These are phyloP conservation scores for Trichomonas tenax DNA, from an alignment of 208 protist species.

Conservation along the genomic window DNA sequence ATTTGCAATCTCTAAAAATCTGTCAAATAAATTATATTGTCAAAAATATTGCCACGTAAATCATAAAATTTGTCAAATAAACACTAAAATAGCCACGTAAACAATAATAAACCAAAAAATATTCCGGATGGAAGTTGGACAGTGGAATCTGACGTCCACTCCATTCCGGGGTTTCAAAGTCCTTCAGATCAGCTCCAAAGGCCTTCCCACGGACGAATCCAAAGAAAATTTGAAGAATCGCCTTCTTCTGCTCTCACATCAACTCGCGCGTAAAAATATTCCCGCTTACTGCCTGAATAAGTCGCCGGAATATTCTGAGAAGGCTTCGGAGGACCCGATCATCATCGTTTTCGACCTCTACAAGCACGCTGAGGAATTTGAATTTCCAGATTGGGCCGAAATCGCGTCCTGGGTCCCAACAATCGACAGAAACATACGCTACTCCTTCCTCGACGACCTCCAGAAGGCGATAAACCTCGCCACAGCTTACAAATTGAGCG, in stretches of 20 bases:
- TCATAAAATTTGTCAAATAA: no score
- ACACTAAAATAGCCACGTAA: no score
- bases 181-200: not conserved
- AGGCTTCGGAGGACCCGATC: not conserved
- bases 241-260: not conserved
- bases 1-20: no score
- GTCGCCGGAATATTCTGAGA: not conserved
- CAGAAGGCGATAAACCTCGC: not conserved
- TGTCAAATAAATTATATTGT: no score
- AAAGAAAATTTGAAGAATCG: not conserved
- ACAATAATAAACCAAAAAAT: not conserved
- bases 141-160: not conserved
- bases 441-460: not conserved
- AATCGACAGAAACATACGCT: not conserved
- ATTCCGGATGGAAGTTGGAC: not conserved
- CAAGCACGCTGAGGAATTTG: not conserved
- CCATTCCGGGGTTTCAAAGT: not conserved
- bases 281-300: not conserved
- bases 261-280: not conserved
- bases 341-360: not conserved
- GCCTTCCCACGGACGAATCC: not conserved
- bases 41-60: no score
- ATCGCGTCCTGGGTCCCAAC: not conserved
- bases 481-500: not conserved
- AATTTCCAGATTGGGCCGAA: not conserved